Conservation (phyloP, 2,329 filamentous ascomycete species). For the Claviceps sp. region DNA sequence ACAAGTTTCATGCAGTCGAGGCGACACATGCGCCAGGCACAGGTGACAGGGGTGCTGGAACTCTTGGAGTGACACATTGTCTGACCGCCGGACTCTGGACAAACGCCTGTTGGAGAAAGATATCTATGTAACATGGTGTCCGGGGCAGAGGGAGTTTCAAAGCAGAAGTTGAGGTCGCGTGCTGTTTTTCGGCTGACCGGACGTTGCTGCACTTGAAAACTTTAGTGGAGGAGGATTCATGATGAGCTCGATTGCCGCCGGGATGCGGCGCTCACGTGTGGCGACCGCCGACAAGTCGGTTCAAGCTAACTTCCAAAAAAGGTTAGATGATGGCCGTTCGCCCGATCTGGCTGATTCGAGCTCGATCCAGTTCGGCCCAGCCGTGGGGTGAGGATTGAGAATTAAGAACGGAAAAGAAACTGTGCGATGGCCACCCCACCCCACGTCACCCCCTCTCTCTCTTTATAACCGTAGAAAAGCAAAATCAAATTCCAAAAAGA, state of each 20-base stretch:
- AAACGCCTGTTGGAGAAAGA: too few species aligned
- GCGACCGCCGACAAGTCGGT: neutral
- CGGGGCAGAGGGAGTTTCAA: too few species aligned
- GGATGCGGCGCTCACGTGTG: neutral
- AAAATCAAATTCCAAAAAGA: neutral
- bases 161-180: too few species aligned
- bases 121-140: too few species aligned
- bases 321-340: neutral
- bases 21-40: neutral
- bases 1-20: neutral
- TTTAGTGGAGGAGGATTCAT: too few species aligned
- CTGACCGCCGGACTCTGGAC: too few species aligned
- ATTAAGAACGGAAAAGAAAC: neutral
- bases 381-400: neutral
- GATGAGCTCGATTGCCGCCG: too few species aligned
- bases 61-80: too few species aligned
- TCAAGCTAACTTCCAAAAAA: neutral
- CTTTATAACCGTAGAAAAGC: neutral
- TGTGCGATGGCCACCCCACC: too few species aligned
- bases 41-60: too few species aligned
- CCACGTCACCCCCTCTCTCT: neutral
- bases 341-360: neutral
- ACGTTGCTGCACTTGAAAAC: too few species aligned
- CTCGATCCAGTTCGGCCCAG: neutral
- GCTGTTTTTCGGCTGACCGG: too few species aligned